These are phyloP conservation scores for Actinomucor elegans DNA, from an alignment of 371 early-diverging fungal genomes.

Conservation along the genomic window DNA sequence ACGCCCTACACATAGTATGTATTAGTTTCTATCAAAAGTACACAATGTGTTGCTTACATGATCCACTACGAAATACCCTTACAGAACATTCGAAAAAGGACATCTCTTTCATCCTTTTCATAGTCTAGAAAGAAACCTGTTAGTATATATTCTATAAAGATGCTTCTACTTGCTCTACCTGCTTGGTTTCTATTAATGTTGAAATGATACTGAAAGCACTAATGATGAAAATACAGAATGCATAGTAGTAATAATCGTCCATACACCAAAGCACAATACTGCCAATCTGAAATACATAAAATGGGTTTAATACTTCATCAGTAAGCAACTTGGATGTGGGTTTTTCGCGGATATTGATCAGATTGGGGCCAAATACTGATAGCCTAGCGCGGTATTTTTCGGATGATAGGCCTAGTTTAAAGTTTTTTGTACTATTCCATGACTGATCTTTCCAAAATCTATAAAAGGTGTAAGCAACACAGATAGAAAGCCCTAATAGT, in stretches of 20 bases:
- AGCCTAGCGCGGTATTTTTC: slow-evolving; percentile 60
- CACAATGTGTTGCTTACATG: slow-evolving; percentile 48
- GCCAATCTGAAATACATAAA: slow-evolving; percentile 93
- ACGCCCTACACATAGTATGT: slow-evolving; percentile 39
- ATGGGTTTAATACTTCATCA: slow-evolving; percentile 89
- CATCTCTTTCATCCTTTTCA: slow-evolving; percentile 83
- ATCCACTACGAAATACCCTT: slow-evolving; percentile 67
- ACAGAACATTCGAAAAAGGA: slow-evolving; percentile 82
- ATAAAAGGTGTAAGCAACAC: not conserved
- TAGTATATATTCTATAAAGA: not conserved
- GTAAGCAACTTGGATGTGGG: slow-evolving; percentile 71
- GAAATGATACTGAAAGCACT: slow-evolving; percentile 73
- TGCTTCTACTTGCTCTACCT: slow-evolving; percentile 43
- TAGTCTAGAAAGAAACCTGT: slow-evolving; percentile 44
- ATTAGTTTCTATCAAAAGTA: not conserved
- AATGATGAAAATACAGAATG: slow-evolving; percentile 88
- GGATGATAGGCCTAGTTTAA: slow-evolving; percentile 56
- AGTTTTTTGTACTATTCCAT: slow-evolving; percentile 57
- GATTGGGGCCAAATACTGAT: slow-evolving; percentile 84
- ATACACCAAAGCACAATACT: slow-evolving; percentile 89
- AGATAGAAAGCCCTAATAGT: no score
- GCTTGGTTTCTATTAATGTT: slow-evolving; percentile 84
- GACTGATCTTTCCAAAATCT: slow-evolving; percentile 77
- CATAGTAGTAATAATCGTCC: slow-evolving; percentile 96
- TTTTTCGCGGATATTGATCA: slow-evolving; percentile 81